Evolutionary conservation across 108 stramenopile genomes (phyloP), one percentile per base, ranked within the genome.

Genomic region (Stephanodiscus minutulus): DNA sequence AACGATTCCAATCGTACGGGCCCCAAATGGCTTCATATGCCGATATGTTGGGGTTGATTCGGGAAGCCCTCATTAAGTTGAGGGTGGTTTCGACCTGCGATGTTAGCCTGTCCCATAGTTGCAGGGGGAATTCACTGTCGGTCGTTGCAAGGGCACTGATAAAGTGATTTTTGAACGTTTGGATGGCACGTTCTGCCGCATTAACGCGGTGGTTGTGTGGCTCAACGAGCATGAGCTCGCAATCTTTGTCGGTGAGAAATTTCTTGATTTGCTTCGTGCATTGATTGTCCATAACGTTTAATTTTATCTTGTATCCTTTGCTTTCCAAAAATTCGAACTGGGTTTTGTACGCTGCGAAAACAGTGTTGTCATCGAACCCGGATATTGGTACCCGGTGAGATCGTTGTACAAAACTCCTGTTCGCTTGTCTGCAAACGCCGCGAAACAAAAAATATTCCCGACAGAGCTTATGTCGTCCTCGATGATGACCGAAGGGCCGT

Each of bases 151-250:
- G 60, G 9, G 37, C 66, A 35, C 52, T 4, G 17, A 68, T 33
- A 31, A 79, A 79, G 11, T 60, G 63, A 36, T 61, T 47, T 33
- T 72, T 79, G 59, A 61, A 61, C 11, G 69, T 77, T 21, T 25
- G 52, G 22, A 53, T 53, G 0, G 22, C 22, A 1, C 52, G 22
- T 25, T 53, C 24, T 4, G 31, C 31, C 31, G 5, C 31, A 33
- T 33, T 33, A 5, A 33, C 5, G 31, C 5, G 31, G 31, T 33
- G 31, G 31, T 33, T 33, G 31, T 33, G 31, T 5, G 5, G 31
- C 5, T 33, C 31, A 33, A 33, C 5, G 31, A 33, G 31, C 31
- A 33, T 2, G 31, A 33, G 31, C 3, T 33, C 5, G 31, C 31
- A 33, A 2, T 33, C 31, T 5, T 33, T 2, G 3, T 2, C 31